Evolutionary conservation across 345 rosid genomes (phyloP).

Genomic region (Eucalyptus leucophloia): DNA sequence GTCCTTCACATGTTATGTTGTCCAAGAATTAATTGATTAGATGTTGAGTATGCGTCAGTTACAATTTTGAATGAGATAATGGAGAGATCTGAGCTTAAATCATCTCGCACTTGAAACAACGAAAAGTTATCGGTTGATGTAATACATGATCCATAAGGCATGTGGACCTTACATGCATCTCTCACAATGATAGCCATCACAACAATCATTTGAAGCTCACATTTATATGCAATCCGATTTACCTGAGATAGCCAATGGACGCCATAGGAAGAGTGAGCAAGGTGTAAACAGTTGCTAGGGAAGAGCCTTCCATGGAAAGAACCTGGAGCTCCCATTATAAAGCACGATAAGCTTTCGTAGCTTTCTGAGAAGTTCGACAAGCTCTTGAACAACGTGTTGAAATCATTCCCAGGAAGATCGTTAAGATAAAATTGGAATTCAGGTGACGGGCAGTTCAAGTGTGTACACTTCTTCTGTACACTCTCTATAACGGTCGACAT

Average conservation of each 20-base stretch:
- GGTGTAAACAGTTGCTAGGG: not conserved
- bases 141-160: not conserved
- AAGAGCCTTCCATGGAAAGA: constrained; percentile 6
- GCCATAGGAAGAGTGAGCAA: constrained; percentile 4
- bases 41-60: not conserved
- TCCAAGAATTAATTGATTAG: not conserved
- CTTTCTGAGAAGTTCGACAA: not conserved
- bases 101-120: not conserved
- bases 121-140: too few relatives aligned
- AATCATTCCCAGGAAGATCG: constrained; percentile 11
- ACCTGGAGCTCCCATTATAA: constrained; percentile 7
- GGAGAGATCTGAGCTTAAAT: not conserved
- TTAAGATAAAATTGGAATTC: constrained; percentile 1
- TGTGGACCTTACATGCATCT: not conserved
- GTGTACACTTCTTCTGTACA: not conserved
- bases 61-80: not conserved
- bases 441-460: not conserved
- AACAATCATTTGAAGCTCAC: not conserved
- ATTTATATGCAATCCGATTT: not conserved
- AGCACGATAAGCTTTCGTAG: not conserved
- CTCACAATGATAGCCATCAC: not conserved
- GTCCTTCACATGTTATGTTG: not conserved
- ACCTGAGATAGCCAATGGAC: constrained; percentile 18
- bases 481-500: not conserved
- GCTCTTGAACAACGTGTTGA: constrained; percentile 7